Percentiles rank a stretch among this genome's conserved stretches.
phyloP scores from a whole-genome alignment of 2,329 filamentous ascomycete species.

The Scedosporium apiospermum region DNA sequence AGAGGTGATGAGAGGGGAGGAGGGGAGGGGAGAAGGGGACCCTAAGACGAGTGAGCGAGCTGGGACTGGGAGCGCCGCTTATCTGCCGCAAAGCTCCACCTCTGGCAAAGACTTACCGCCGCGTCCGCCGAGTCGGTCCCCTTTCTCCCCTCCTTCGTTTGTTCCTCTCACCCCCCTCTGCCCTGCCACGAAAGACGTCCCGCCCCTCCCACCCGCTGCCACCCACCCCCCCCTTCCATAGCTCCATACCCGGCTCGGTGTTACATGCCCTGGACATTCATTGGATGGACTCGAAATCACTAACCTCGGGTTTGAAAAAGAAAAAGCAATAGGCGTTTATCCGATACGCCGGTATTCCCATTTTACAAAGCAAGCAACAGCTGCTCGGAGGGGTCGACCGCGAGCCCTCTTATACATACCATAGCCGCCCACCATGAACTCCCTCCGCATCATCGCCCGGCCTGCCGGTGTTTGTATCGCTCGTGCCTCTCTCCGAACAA shows the following conservation, averaged over 20 bases:
- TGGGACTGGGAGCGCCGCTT: not conserved
- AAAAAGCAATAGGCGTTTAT: constrained; percentile 5
- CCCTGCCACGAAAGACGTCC: not conserved
- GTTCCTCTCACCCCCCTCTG: not conserved
- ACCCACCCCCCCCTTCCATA: not conserved
- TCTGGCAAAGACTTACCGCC: not conserved
- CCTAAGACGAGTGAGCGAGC: not conserved
- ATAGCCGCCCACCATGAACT: constrained; percentile 1
- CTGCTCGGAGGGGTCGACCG: not conserved
- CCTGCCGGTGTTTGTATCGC: constrained; percentile 4
- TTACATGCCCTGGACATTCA: constrained; percentile 1
- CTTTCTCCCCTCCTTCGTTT: not conserved
- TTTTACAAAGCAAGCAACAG: not conserved
- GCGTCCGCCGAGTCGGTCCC: not conserved
- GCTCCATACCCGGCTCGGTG: not conserved
- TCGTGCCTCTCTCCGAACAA: not conserved
- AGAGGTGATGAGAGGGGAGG: not conserved
- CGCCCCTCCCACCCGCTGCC: not conserved
- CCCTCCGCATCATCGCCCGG: constrained; percentile 6
- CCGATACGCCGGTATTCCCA: constrained; percentile 1
- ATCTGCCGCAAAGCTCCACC: not conserved
- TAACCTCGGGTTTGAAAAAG: not conserved
- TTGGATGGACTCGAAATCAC: not conserved
- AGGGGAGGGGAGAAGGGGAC: too few relatives aligned
- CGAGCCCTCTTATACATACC: not conserved